Evolutionary conservation across 257 asterid species (phyloP).

Genomic region (Solanum virginianum): DNA sequence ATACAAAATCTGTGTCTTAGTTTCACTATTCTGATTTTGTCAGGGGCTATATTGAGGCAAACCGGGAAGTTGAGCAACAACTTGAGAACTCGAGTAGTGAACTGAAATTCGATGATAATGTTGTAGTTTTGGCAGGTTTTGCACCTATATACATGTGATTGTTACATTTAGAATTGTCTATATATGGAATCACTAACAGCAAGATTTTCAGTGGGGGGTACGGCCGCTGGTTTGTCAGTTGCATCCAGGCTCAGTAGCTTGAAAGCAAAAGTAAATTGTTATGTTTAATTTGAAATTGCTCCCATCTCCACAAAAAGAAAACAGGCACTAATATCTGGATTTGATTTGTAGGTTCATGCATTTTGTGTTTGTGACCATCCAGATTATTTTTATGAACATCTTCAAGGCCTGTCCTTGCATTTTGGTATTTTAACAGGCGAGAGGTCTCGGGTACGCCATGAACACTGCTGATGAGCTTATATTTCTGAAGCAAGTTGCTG

Average conservation of each 20-base stretch:
- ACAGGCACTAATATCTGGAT: not conserved
- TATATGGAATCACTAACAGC: not conserved
- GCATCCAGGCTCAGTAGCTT: slow-evolving; percentile 65
- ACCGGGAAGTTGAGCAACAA: slow-evolving; percentile 77
- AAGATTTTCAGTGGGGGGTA: slow-evolving; percentile 68
- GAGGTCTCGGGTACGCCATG: slow-evolving; percentile 91
- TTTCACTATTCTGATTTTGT: not conserved
- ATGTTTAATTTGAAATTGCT: not conserved
- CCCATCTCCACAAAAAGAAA: not conserved
- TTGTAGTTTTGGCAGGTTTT: slow-evolving; percentile 86
- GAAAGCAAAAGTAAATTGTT: slow-evolving; percentile 52
- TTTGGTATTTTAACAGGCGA: slow-evolving; percentile 45
- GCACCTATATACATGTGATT: not conserved
- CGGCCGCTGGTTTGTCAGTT: slow-evolving; percentile 75
- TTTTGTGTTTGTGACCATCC: slow-evolving; percentile 88
- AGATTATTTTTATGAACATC: slow-evolving; percentile 61
- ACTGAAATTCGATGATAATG: slow-evolving; percentile 53
- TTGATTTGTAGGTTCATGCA: slow-evolving; percentile 51
- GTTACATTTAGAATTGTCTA: not conserved
- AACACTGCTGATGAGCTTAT: slow-evolving; percentile 69
- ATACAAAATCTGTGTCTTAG: not conserved
- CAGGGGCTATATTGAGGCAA: slow-evolving; percentile 96
- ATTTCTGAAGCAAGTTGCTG: slow-evolving; percentile 67
- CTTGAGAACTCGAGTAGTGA: slow-evolving; percentile 14
- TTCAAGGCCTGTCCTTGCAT: slow-evolving; percentile 29